Base-by-base conservation (phyloP, 306 rosid species). In the Adenanthera pavonina region DNA sequence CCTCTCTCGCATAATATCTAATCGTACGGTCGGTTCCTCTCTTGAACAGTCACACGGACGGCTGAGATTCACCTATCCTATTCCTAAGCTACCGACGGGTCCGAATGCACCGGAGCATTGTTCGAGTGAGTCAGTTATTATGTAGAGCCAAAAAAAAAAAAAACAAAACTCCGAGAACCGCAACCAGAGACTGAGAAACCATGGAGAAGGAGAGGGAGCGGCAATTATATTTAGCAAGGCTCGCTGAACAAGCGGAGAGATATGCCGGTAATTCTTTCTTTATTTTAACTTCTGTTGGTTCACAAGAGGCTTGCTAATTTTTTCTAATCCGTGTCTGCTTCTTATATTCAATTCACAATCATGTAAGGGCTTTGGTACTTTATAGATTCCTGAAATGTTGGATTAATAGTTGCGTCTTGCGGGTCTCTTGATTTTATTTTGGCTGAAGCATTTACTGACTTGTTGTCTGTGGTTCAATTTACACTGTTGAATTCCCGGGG, bases 211-310 rank as follows among this genome's bases (percentile, higher is more conserved):
- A 66, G 49, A 17, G 71, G 47, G 30, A 38, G 30, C 47, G 19
- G 47, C 71, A 16, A n/a, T 38, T 65, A 16, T 65, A 65, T 47
- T 38, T 65, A 25, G 71, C 48, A 19, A 66, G 44, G 17, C 72
- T 66, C 30, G 72, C 72, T 66, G 72, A 66, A 66, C 72, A 66
- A 66, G 72, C 72, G 5, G 72, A 66, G 72, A 66, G 49, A 66
- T 66, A 66, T 8, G 72, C 19, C n/a, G 33, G 72, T 66, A 36
- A 25, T 66, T 48, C 49, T 65, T 36, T 35, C 30, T 65, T 7
- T 6, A 47, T 65, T 65, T 15, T 38, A 3, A 0, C 16, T 19
- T 16, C 38, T 38, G 6, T 40, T 12, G 17, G 40, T 30, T 60
- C 40, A 25, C 2, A 11, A 25, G 17, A 3, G 20, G 19, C 46